Base-by-base conservation (phyloP, 2,329 filamentous ascomycete genomes). In the Aspergillus sp. region DNA sequence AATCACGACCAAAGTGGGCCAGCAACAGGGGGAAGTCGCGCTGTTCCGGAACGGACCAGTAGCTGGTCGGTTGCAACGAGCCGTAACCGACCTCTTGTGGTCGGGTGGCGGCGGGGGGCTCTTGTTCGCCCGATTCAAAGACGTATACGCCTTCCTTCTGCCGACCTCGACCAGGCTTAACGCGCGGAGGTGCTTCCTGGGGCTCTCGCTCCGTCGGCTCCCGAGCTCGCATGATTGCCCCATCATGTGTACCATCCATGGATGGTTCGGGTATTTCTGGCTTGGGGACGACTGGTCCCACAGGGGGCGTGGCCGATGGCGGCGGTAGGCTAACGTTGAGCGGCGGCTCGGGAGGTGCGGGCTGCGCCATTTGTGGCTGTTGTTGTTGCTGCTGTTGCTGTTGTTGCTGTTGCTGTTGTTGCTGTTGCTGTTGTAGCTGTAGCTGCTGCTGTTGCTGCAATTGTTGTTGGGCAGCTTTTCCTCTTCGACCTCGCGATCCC, bases 31-130 rank as follows among this genome's bases (percentile, higher is more conserved):
- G 75, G 59, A 82, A 82, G 61, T 82, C 79, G 42, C 75, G 72
- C 62, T 79, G 75, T 63, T 82, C 80, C 12, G 79, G 78, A 16
- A 82, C 80, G 60, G 80, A 82, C 80, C 80, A 82, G 66, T 82
- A 82, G 59, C 80, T 82, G 4, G 78, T 81, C 31, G 80, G 77
- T 55, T 79, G 77, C 59, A 75, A 65, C 10, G 73, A 73, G 14
- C 73, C 74, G 64, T 77, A 78, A 2, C 70, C 71, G 36, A 64
- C 63, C 55, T 75, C 73, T 29, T 67, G 50, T 36, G 65, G 65
- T 49, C 69, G 70, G n/a, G 55, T 50, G 22, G 63, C 39, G 49
- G 69, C 31, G 18, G 61, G 26, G 39, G 64, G 57, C 12, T 76
- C 74, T 26, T 64, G 55, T 55, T 76, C 74, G 6, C 68, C 67